Conservation (phyloP, 768 basidiomycete species). For the Candolleomyces eurysporus region DNA sequence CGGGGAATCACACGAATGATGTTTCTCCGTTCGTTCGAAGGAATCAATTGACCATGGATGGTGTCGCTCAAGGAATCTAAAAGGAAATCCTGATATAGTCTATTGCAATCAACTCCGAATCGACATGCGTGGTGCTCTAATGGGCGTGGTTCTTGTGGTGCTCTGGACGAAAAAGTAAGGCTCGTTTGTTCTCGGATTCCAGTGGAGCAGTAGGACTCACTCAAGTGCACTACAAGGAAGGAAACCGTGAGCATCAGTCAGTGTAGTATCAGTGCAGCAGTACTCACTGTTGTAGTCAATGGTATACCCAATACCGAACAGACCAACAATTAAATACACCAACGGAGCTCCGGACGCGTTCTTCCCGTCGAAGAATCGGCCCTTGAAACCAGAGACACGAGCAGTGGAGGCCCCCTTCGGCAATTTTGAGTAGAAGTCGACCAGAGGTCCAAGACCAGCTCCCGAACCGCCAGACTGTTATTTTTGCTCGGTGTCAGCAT, state of each 20-base stretch:
- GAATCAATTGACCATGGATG: neutral
- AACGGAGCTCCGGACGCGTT: slow-evolving; percentile 78
- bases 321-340: slow-evolving; percentile 56
- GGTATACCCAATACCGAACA: slow-evolving; percentile 82
- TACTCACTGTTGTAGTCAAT: slow-evolving; percentile 87
- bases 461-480: slow-evolving; percentile 77
- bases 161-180: slow-evolving; percentile 42
- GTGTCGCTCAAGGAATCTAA: neutral
- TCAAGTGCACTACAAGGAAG: slow-evolving; percentile 68
- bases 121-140: slow-evolving; percentile 29
- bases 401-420: slow-evolving; percentile 81
- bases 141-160: slow-evolving; percentile 92
- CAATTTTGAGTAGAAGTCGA: slow-evolving; percentile 95
- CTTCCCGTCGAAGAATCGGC: slow-evolving; percentile 78
- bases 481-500: neutral
- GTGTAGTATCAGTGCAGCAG: neutral
- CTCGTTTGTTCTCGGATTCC: slow-evolving; percentile 18
- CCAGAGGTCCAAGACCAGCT: slow-evolving; percentile 77
- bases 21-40: neutral
- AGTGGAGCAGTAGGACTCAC: slow-evolving; percentile 42
- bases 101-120: slow-evolving; percentile 1
- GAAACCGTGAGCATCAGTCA: slow-evolving; percentile 6
- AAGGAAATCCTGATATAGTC: neutral
- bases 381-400: slow-evolving; percentile 69
- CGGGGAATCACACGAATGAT: too few relatives aligned